These are phyloP conservation scores for Apiotrichum porosum DNA, from an alignment of 1,284 basidiomycete species.

Conservation along the genomic window DNA sequence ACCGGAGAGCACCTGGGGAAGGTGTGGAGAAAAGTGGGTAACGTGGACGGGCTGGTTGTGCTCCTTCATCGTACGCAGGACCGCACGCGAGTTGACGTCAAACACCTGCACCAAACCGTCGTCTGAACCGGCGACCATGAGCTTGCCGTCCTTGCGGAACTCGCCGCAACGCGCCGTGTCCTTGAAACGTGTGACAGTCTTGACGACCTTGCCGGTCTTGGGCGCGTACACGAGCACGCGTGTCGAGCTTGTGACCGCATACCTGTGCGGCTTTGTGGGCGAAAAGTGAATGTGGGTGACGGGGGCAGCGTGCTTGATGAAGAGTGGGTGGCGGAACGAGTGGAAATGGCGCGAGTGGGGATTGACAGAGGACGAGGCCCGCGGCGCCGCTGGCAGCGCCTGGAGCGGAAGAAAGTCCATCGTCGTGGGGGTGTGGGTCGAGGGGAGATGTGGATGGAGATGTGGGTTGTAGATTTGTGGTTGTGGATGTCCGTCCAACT, in stretches of 20 bases:
- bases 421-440: neutral
- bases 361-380: slow-evolving; percentile 37
- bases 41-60: slow-evolving; percentile 96
- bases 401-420: slow-evolving; percentile 48
- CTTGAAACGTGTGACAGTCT: slow-evolving; percentile 95
- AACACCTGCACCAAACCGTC: slow-evolving; percentile 94
- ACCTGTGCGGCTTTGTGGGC: slow-evolving; percentile 76
- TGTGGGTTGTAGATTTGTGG: neutral
- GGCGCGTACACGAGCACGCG: slow-evolving; percentile 94
- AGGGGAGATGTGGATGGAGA: neutral
- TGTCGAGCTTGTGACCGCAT: slow-evolving; percentile 91
- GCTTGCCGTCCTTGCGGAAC: slow-evolving; percentile 87
- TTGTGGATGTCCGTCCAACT: neutral
- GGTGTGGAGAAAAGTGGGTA: slow-evolving; percentile 79
- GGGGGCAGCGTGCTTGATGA: slow-evolving; percentile 87
- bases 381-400: slow-evolving; percentile 41
- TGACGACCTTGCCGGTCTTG: slow-evolving; percentile 88
- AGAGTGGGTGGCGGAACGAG: slow-evolving; percentile 48
- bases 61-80: slow-evolving; percentile 82
- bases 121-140: slow-evolving; percentile 93
- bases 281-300: slow-evolving; percentile 89
- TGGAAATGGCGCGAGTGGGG: slow-evolving; percentile 49
- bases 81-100: slow-evolving; percentile 89
- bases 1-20: slow-evolving; percentile 83
- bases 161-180: slow-evolving; percentile 84